Evolutionary conservation across 2,329 filamentous ascomycete species (phyloP), one percentile per base, ranked within the genome.

Genomic region (Aspergillus phoenicis): DNA sequence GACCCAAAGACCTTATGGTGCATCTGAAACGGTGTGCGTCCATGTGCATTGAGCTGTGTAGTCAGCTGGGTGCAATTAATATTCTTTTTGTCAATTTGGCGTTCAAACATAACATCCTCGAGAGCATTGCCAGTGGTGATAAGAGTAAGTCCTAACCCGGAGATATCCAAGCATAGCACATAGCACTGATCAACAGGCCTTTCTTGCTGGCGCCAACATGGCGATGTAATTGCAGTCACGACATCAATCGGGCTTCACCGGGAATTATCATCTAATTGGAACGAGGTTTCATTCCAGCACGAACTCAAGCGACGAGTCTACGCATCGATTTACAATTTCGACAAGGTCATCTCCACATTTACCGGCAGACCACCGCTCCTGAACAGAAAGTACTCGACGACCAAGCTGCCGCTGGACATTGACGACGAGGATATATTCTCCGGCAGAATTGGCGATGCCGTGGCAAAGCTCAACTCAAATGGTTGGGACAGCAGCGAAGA

Each of bases 271-370:
- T 22, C 33, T 5, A 48, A 58, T 6, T 26, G 22, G 38, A 24
- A 59, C 4, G 36, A 55, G 51, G 51, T 55, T 2, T 54, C 57
- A 0, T 54, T 54, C 5, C 51, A 59, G 41, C 30, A 55, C 47
- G 57, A 55, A 43, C 26, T 54, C 8, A 59, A 53, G 24, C 13
- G 57, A 24, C 39, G 57, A 10, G 20, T 59, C 17, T 59, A 55
- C 6, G 43, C 57, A n/a, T 52, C 57, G 7, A 45, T 59, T 17
- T 59, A 54, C 43, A 54, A 47, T 11, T 48, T 59, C 22, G 57
- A 59, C 30, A 59, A 59, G 26, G 57, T 59, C 24, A 43, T 54
- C 6, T 38, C 57, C 8, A 59, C 57, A 2, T 43, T 59, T 4
- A 57, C 20, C 5, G 28, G 24, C 8, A 43, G 57, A 38, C 57